Evolutionary conservation across 139 green algal species (phyloP), one percentile per base, ranked within the genome.

Genomic region (Asterochloris erici): DNA sequence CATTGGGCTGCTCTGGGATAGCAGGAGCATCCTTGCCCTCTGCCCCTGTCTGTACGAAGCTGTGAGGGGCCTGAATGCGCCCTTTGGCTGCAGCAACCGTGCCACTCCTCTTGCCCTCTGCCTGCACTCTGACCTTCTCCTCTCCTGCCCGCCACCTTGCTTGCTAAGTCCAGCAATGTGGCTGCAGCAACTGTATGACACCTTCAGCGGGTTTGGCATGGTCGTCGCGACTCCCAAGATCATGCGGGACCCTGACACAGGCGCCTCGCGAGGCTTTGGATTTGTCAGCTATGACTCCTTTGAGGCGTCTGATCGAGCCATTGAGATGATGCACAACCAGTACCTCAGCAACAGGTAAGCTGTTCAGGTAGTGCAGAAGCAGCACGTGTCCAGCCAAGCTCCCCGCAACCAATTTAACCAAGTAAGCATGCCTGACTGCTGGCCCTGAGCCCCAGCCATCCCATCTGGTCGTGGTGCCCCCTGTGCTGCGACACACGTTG

Each of bases 291-390:
- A 94, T 84, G 95, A 98, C 83, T 93, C 88, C 76, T 99, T 99
- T 85, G 96, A 99, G 85, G 91, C 94, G 24, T 93, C 88, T 63
- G 95, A 98, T 76, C 89, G 93, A 0, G 94, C 97, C 13, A 98
- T 99, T 61, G 96, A 99, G 73, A 95, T 94, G 19, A 99, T 99
- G 96, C 93, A 98, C 79, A 94, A 94, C 14, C 95, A 99, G 90
- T 99, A 94, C 87, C 89, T 99, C 21, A 95, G 90, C 86, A 97
- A 97, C 83, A 91, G 84, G 84, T 86, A 54, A 54, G 38, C 38
- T 54, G 38, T 54, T 54, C 38, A 6, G 38, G 38, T 54, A 6
- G 6, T 6, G 38, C 6, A 54, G 4, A 54, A 54, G 38, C 38
- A 54, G 38, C 38, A 54, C 38, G 38, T 54, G 38, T 54, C 38